phyloP scores from a whole-genome alignment of 2,329 filamentous ascomycete species.

The Pseudopyrenochaeta lycopersici region DNA sequence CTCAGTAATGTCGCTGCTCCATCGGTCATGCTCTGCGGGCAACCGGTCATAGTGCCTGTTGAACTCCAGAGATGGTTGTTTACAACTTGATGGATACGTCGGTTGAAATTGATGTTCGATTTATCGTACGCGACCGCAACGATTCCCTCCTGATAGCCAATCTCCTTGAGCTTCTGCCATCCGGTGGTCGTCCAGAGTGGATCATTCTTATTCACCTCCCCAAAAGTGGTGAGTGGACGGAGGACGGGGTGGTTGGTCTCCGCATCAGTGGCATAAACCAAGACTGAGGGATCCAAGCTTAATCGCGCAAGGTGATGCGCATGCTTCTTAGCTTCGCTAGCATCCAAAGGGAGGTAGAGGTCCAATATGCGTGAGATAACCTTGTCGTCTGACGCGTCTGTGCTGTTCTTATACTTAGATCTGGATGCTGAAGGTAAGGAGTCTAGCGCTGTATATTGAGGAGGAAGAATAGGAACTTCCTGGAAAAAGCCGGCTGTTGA shows the following conservation, averaged over 20 bases:
- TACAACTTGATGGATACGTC: constrained; percentile 69
- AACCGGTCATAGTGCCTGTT: constrained; percentile 69
- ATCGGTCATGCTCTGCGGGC: constrained; percentile 73
- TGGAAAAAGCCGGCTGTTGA: constrained; percentile 46
- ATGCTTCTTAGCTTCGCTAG: constrained; percentile 17
- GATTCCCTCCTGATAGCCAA: constrained; percentile 67
- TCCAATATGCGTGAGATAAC: constrained; percentile 30
- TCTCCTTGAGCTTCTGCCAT: constrained; percentile 69
- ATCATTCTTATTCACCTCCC: constrained; percentile 60
- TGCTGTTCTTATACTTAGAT: neutral
- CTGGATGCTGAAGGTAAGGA: neutral
- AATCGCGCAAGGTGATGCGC: constrained; percentile 30
- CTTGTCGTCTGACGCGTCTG: constrained; percentile 28
- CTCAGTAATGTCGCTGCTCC: constrained; percentile 56
- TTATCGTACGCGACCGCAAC: constrained; percentile 69
- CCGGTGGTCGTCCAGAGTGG: constrained; percentile 71
- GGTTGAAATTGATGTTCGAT: constrained; percentile 59
- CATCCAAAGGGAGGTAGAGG: constrained; percentile 31
- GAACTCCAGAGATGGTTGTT: constrained; percentile 67
- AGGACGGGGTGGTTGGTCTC: constrained; percentile 72
- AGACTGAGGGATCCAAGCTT: constrained; percentile 26
- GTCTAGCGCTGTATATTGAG: constrained; percentile 30
- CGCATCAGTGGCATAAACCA: constrained; percentile 64
- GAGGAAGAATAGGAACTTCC: constrained; percentile 31
- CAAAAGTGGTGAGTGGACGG: constrained; percentile 68